Conservation (phyloP, 441 rosid species). For the Populus trichocarpa region DNA sequence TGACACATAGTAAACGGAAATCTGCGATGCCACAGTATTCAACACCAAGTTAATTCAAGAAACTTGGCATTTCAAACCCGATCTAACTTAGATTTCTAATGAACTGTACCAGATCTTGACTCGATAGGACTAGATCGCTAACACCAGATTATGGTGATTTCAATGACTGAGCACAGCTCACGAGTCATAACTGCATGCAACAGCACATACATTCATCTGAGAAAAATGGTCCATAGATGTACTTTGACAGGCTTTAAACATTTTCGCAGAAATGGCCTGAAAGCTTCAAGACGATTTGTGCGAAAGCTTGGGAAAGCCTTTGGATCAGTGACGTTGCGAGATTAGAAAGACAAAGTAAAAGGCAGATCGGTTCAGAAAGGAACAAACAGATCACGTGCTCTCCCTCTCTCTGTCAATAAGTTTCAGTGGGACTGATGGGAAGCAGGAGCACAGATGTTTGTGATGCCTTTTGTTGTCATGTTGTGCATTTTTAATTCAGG, state of each 20-base stretch:
- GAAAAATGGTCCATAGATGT: not conserved
- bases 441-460: not conserved
- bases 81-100: too few relatives aligned
- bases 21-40: too few relatives aligned
- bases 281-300: not conserved
- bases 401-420: not conserved
- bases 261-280: not conserved
- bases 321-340: not conserved
- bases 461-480: not conserved
- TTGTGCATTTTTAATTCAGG: not conserved
- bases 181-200: not conserved
- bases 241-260: not conserved
- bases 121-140: not conserved
- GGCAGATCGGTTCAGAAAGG: not conserved
- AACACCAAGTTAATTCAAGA: too few relatives aligned
- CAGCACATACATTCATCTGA: not conserved
- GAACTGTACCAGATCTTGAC: too few relatives aligned
- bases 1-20: too few relatives aligned
- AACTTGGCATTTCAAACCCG: too few relatives aligned
- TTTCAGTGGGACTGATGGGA: not conserved
- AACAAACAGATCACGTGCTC: constrained; percentile 12
- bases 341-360: not conserved
- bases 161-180: not conserved
- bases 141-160: not conserved
- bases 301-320: not conserved